Base-by-base conservation (phyloP, 2,329 filamentous ascomycete genomes). In the Westerdykella ornata region DNA sequence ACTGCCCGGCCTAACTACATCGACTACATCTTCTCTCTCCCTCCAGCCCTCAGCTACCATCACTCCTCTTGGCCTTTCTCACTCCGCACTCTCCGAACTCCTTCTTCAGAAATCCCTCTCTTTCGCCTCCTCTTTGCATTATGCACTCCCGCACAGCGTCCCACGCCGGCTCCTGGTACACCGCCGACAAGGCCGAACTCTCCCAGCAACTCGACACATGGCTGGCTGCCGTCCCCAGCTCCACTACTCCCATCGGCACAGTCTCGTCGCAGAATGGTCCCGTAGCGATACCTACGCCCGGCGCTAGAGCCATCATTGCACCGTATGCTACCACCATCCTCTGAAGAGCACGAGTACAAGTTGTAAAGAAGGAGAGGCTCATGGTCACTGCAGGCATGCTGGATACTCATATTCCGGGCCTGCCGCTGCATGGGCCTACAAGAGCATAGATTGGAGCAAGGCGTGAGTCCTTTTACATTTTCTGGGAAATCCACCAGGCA, bases 361-460 rank as follows among this genome's bases (percentile, higher is more conserved):
- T 8, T 7, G n/a, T 32, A 36, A 22, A 37, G 36, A 8, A 32
- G 15, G 16, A n/a, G 22, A 51, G 42, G 53, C 56, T 65, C 54
- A 62, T 58, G 58, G 39, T 55, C 44, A 4, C 48, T 45, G 51
- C 55, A 96, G 90, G 46, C 92, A 98, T 66, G 92, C 92, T 45
- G 92, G 92, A 46, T 98, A 95, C 69, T 72, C 78, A 2, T 97
- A 90, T 72, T 98, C 92, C 3, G 92, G 92, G 6, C 79, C 82
- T 30, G 90, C 88, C 52, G 92, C 92, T 33, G 92, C 89, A 33
- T 97, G 88, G 82, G 92, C 92, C 7, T 98, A 97, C 70, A 92
- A 87, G 67, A 78, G 79, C 5, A 81, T 94, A 37, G 88, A 97
- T 63, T 75, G 97, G 42, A 82, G 80, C 45, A 78, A 80, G 46